Evolutionary conservation across 2,329 filamentous ascomycete genomes (phyloP).

Genomic region (Capronia americana): DNA sequence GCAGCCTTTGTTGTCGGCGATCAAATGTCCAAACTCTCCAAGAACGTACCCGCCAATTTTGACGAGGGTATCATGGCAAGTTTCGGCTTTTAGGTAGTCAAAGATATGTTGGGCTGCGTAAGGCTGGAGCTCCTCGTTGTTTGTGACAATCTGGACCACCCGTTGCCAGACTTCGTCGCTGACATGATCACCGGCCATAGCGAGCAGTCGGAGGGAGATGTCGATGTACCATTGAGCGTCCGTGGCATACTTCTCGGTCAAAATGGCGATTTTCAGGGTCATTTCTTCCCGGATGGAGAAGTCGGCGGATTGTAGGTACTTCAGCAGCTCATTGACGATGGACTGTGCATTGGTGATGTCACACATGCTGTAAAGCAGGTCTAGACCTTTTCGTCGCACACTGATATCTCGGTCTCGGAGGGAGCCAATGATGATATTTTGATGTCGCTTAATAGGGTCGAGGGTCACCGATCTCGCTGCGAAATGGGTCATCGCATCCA

Average conservation of each 20-base stretch:
- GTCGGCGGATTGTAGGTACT: constrained; percentile 94
- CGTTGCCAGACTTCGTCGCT: constrained; percentile 99
- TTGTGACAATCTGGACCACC: constrained; percentile 98
- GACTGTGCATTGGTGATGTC: constrained; percentile 91
- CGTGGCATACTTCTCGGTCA: constrained; percentile 98
- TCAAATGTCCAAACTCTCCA: constrained; percentile 94
- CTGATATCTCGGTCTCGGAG: constrained; percentile 96
- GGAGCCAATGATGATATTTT: constrained; percentile 92
- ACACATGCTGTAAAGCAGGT: constrained; percentile 99
- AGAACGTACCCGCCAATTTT: constrained; percentile 97
- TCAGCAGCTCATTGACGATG: constrained; percentile 90
- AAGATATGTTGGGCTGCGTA: constrained; percentile 94
- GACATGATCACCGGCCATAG: constrained; percentile 96
- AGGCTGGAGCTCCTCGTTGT: constrained; percentile 97
- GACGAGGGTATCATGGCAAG: constrained; percentile 94
- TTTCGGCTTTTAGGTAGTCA: constrained; percentile 88
- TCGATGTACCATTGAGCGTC: constrained; percentile 99
- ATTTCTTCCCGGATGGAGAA: constrained; percentile 99
- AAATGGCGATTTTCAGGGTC: constrained; percentile 97
- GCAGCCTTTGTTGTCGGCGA: constrained; percentile 88
- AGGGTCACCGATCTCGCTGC: constrained; percentile 91
- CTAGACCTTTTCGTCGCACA: constrained; percentile 91
- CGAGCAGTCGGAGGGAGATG: constrained; percentile 90
- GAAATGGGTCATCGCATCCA: constrained; percentile 98
- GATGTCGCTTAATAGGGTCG: constrained; percentile 97